Conservation (phyloP, 1,139 yeast genomes). For the Saccharomycopsis crataegensis region DNA sequence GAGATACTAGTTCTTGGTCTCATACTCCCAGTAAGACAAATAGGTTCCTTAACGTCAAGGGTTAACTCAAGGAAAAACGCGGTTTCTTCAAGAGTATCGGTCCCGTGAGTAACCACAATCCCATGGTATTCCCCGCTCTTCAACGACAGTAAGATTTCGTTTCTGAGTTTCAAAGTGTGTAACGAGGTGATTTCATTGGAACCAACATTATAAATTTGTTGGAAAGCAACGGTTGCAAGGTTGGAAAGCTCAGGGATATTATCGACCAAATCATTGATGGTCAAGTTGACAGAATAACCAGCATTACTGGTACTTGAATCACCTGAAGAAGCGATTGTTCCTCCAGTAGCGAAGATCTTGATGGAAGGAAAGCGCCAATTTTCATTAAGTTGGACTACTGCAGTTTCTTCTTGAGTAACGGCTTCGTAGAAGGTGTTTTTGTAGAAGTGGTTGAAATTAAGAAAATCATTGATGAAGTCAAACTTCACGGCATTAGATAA, state of each 20-base stretch:
- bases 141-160: constrained; percentile 35
- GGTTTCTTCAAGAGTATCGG: constrained; percentile 67
- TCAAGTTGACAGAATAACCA: constrained; percentile 59
- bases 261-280: constrained; percentile 52
- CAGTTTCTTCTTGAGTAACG: constrained; percentile 14
- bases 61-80: constrained; percentile 60
- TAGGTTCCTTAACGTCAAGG: constrained; percentile 48
- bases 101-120: constrained; percentile 64
- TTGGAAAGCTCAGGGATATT: constrained; percentile 55
- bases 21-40: constrained; percentile 67
- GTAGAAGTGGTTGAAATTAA: too few relatives aligned
- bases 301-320: constrained; percentile 50
- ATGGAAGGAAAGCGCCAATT: constrained; percentile 31
- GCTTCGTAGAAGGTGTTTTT: neutral
- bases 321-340: constrained; percentile 67
- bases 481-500: too few relatives aligned
- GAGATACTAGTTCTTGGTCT: constrained; percentile 64
- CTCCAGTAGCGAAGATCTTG: constrained; percentile 65
- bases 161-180: constrained; percentile 32
- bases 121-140: constrained; percentile 33
- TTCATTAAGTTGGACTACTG: constrained; percentile 11
- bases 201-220: constrained; percentile 58
- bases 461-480: too few relatives aligned
- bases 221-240: constrained; percentile 53
- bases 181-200: constrained; percentile 52